Conservation (phyloP, 192 early-diverging fungal species). For the Geranomyces michiganensis region DNA sequence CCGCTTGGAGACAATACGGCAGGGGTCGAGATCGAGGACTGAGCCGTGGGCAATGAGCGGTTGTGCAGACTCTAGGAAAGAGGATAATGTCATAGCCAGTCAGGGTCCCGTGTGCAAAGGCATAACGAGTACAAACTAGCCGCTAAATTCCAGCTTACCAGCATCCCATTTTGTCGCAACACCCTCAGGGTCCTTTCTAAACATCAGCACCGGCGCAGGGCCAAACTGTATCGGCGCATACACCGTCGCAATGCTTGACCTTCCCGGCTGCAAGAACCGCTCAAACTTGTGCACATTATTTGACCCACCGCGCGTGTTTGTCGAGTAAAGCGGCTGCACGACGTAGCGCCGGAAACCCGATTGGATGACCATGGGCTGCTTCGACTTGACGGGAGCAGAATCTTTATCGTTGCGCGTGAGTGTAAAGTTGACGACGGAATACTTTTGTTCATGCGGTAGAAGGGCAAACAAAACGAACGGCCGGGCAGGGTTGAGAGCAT, state of each 20-base stretch:
- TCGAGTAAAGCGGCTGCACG: conserved; percentile 87
- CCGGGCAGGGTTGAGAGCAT: conserved; percentile 3
- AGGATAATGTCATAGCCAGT: background rate
- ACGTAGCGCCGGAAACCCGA: conserved; percentile 87
- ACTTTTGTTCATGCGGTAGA: conserved; percentile 92
- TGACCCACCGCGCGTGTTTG: conserved; percentile 74
- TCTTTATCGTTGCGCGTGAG: conserved; percentile 59
- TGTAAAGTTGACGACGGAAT: conserved; percentile 82
- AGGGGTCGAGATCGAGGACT: conserved; percentile 71
- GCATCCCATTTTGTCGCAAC: conserved; percentile 6
- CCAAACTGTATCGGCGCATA: conserved; percentile 94
- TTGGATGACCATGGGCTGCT: conserved; percentile 87
- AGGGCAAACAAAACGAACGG: conserved; percentile 69
- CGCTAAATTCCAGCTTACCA: conserved; percentile 19
- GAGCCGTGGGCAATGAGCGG: conserved; percentile 78
- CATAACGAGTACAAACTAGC: too few species aligned
- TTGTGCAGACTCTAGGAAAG: background rate
- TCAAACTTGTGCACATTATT: conserved; percentile 97
- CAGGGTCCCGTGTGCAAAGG: background rate
- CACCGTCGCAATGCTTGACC: conserved; percentile 77
- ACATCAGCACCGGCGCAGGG: conserved; percentile 79
- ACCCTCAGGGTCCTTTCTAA: conserved; percentile 54
- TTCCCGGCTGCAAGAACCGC: conserved; percentile 80
- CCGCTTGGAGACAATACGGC: conserved; percentile 91
- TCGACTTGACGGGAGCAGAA: conserved; percentile 73